phyloP scores from a whole-genome alignment of 2,329 filamentous ascomycete genomes.

The Passalora sequoiae region DNA sequence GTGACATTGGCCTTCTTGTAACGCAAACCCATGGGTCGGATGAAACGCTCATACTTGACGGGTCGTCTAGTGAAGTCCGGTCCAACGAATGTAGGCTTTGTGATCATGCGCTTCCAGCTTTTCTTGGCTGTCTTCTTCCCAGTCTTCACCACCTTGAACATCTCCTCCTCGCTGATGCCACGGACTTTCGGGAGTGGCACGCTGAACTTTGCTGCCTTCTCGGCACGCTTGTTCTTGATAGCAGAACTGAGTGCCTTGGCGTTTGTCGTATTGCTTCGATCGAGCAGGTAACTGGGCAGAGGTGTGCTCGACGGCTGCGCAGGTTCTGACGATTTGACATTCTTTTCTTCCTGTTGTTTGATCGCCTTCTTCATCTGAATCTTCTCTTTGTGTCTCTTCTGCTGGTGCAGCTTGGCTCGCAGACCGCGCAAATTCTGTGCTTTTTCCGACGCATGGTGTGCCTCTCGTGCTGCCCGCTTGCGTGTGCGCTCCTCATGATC shows the following conservation, averaged over 20 bases:
- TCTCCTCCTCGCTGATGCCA: constrained; percentile 91
- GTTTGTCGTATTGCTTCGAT: constrained; percentile 65
- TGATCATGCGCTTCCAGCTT: constrained; percentile 66
- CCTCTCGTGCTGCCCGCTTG: constrained; percentile 82
- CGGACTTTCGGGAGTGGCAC: constrained; percentile 92
- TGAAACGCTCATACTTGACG: constrained; percentile 56
- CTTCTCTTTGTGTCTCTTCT: constrained; percentile 95
- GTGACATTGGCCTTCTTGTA: constrained; percentile 69
- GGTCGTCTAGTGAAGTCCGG: constrained; percentile 83
- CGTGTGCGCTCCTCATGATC: constrained; percentile 85
- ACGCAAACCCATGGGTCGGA: constrained; percentile 65
- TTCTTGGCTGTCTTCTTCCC: constrained; percentile 93
- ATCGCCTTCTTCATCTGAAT: constrained; percentile 96
- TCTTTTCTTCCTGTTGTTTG: constrained; percentile 90
- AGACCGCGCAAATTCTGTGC: constrained; percentile 91
- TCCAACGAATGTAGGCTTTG: constrained; percentile 80
- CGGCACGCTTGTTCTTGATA: constrained; percentile 91
- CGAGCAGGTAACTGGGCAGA: constrained; percentile 87
- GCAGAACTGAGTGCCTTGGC: constrained; percentile 73
- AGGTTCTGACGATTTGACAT: constrained; percentile 78
- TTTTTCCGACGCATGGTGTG: constrained; percentile 80
- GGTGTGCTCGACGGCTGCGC: constrained; percentile 75
- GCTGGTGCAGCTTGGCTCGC: constrained; percentile 84
- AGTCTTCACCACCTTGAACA: constrained; percentile 95
- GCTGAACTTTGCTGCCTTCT: constrained; percentile 88